A percentile compares a stretch with the other conserved stretches of the same genome.
Evolutionary conservation across 208 protist species (phyloP).

Genomic region (Leishmania major): DNA sequence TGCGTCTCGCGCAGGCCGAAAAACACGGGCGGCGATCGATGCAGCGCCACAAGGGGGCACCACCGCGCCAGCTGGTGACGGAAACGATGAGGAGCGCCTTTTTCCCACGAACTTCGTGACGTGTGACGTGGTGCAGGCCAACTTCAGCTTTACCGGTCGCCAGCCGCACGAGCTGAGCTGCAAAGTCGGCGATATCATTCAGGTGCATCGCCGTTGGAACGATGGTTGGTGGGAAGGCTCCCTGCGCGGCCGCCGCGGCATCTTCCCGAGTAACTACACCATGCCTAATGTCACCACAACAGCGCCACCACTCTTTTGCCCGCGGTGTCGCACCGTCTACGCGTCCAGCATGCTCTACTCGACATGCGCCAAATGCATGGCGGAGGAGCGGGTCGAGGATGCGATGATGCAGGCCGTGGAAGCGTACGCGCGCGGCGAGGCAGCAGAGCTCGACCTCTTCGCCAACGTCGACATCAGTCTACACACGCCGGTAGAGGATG

Average conservation of each 20-base stretch:
- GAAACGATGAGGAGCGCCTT: constrained; percentile 29
- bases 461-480: constrained; percentile 27
- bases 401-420: constrained; percentile 54
- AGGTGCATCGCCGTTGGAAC: constrained; percentile 83
- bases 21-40: neutral
- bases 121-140: constrained; percentile 65
- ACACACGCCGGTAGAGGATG: neutral
- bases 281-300: constrained; percentile 64
- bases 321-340: constrained; percentile 51
- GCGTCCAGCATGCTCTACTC: constrained; percentile 19
- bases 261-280: constrained; percentile 91
- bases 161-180: constrained; percentile 53
- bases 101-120: constrained; percentile 79
- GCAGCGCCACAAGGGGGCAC: neutral
- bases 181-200: constrained; percentile 59
- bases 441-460: constrained; percentile 27
- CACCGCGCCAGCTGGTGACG: neutral
- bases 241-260: constrained; percentile 56
- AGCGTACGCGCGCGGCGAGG: constrained; percentile 35
- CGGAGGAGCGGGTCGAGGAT: constrained; percentile 41
- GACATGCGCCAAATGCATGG: constrained; percentile 40
- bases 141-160: constrained; percentile 53
- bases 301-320: constrained; percentile 67
- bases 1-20: neutral
- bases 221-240: constrained; percentile 91